These are phyloP conservation scores for Verticillium zaregamsianum DNA, from an alignment of 2,329 filamentous ascomycete genomes.

Conservation along the genomic window DNA sequence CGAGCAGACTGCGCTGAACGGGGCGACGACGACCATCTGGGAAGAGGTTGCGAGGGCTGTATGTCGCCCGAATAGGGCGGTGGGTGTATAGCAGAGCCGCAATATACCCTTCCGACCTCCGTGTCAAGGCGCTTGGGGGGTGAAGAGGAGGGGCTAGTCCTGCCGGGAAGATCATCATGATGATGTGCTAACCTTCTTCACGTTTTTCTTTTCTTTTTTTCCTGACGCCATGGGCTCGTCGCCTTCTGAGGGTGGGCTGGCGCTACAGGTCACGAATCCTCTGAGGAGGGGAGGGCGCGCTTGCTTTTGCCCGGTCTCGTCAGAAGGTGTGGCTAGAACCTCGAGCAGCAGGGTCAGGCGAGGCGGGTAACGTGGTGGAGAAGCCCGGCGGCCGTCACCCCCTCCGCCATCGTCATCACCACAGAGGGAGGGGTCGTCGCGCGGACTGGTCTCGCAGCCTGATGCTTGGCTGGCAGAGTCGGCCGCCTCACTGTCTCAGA, in stretches of 20 bases:
- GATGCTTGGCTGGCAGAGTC: background rate
- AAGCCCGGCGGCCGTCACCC: background rate
- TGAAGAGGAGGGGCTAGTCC: background rate
- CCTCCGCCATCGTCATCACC: background rate
- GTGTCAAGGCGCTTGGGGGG: background rate
- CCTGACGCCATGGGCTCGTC: background rate
- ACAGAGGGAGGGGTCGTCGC: constrained; percentile 22
- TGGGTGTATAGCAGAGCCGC: background rate
- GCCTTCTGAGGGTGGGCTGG: no score
- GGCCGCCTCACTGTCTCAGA: background rate
- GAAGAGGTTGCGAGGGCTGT: no score
- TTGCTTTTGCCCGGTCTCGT: background rate
- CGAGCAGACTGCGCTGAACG: no score
- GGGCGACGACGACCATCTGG: no score
- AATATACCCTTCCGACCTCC: background rate
- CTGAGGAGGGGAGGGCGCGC: background rate
- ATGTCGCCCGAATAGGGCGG: background rate
- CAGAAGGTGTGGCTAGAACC: background rate
- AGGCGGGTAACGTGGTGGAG: background rate
- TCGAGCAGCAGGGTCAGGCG: background rate
- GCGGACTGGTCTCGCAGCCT: background rate
- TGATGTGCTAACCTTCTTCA: background rate
- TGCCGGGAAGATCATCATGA: background rate
- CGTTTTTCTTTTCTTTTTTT: background rate
- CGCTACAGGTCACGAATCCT: no score